Evolutionary conservation across 345 rosid genomes (phyloP).

Genomic region (Eucalyptus shirleyi): DNA sequence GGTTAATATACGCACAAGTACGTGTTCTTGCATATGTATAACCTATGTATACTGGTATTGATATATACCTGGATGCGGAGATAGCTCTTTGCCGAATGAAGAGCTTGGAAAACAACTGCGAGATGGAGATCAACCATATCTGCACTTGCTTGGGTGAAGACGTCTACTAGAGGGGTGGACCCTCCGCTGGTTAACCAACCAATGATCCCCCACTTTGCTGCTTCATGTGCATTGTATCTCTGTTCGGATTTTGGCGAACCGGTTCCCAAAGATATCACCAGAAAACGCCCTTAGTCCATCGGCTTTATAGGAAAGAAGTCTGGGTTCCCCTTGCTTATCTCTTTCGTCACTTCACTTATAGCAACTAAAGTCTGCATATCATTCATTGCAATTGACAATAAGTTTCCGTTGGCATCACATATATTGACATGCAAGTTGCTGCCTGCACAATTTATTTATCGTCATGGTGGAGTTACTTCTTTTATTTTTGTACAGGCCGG

Average conservation of each 20-base stretch:
- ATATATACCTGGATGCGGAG: neutral
- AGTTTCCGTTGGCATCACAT: neutral
- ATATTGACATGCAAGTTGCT: neutral
- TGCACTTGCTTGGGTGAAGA: slow-evolving; percentile 3
- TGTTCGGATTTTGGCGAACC: neutral
- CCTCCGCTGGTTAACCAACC: neutral
- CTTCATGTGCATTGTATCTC: neutral
- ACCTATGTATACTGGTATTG: neutral
- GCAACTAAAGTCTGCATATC: slow-evolving; percentile 1
- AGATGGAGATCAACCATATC: neutral
- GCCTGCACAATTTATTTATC: neutral
- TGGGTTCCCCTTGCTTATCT: neutral
- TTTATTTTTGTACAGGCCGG: neutral
- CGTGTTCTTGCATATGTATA: neutral
- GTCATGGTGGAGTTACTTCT: neutral
- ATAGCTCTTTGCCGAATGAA: neutral
- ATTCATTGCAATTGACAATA: neutral
- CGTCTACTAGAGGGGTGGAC: slow-evolving; percentile 1
- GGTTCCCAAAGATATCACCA: slow-evolving; percentile 7
- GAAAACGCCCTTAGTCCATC: slow-evolving; percentile 4
- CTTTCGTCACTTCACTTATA: slow-evolving; percentile 2
- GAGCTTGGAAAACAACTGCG: neutral
- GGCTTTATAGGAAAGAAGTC: slow-evolving; percentile 6
- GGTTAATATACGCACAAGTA: neutral
- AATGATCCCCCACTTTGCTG: slow-evolving; percentile 6